phyloP scores from a whole-genome alignment of 345 rosid genomes.

The Citropsis articulata region DNA sequence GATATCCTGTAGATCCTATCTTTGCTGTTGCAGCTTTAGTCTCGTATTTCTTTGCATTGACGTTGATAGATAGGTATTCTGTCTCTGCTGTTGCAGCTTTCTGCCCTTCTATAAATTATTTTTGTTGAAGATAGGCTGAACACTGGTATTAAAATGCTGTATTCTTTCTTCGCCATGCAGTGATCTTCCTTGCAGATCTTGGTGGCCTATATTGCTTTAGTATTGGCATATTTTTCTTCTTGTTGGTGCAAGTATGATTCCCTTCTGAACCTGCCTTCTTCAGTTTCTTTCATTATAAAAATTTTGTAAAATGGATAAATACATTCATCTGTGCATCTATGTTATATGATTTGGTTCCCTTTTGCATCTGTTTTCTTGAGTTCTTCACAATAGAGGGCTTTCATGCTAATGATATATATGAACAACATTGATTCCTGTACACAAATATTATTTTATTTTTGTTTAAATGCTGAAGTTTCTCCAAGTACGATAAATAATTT shows the following conservation, averaged over 20 bases:
- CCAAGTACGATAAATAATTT: background rate
- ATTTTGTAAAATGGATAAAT: background rate
- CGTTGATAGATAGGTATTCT: too few relatives aligned
- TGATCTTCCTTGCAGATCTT: constrained; percentile 95
- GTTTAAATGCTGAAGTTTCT: background rate
- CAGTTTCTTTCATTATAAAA: background rate
- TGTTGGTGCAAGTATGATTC: constrained; percentile 74
- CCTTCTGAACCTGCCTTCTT: constrained; percentile 5
- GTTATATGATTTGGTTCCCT: background rate
- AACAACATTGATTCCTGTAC: background rate
- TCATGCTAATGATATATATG: background rate
- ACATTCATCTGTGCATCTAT: background rate
- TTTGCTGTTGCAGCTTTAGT: background rate
- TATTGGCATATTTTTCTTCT: constrained; percentile 83
- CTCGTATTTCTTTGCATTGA: too few relatives aligned
- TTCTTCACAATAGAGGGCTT: background rate
- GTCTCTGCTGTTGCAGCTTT: background rate
- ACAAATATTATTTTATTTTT: background rate
- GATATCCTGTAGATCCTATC: too few relatives aligned
- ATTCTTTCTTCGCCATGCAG: constrained; percentile 43
- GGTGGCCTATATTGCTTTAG: constrained; percentile 97
- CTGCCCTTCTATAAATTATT: background rate
- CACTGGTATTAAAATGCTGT: background rate
- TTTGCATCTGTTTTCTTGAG: background rate
- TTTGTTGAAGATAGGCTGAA: background rate